A percentile compares a stretch with the other conserved stretches of the same genome.
phyloP scores from a whole-genome alignment of 805 yeast species.

The Saccharomycopsis oosterbeekiorum region DNA sequence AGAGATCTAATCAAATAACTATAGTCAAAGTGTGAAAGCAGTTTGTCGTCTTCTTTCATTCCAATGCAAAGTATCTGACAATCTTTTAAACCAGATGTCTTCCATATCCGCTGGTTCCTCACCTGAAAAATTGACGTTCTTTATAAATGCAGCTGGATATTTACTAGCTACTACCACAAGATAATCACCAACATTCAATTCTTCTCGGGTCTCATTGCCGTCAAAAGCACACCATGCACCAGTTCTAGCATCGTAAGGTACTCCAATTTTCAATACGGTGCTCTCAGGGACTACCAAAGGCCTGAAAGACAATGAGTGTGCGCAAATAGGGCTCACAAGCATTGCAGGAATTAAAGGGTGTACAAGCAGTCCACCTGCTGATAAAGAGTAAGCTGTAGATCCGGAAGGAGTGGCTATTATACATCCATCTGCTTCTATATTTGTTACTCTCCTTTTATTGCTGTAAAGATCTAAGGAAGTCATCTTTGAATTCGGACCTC shows the following conservation, averaged over 20 bases:
- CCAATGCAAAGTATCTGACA: constrained; percentile 29
- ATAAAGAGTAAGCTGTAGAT: constrained; percentile 46
- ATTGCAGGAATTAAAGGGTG: constrained; percentile 47
- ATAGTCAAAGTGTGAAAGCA: constrained; percentile 16
- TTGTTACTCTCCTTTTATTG: constrained; percentile 41
- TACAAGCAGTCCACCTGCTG: constrained; percentile 45
- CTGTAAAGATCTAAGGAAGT: constrained; percentile 41
- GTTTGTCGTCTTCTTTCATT: constrained; percentile 28
- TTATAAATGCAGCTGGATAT: constrained; percentile 26
- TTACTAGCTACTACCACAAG: constrained; percentile 28
- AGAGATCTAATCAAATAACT: background rate
- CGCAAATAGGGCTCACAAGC: constrained; percentile 48
- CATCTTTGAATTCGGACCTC: constrained; percentile 44
- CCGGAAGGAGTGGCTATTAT: constrained; percentile 62
- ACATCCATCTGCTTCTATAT: constrained; percentile 59
- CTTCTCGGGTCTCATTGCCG: constrained; percentile 26
- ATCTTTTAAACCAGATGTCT: constrained; percentile 25
- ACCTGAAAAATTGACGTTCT: constrained; percentile 19
- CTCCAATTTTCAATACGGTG: constrained; percentile 26
- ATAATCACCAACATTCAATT: constrained; percentile 26
- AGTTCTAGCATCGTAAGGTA: constrained; percentile 26
- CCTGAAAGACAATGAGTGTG: constrained; percentile 42
- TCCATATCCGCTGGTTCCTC: constrained; percentile 13
- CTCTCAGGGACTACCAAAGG: constrained; percentile 41
- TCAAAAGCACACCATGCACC: constrained; percentile 31